Evolutionary conservation across 2,329 filamentous ascomycete genomes (phyloP).

Genomic region (Geosmithia flava): DNA sequence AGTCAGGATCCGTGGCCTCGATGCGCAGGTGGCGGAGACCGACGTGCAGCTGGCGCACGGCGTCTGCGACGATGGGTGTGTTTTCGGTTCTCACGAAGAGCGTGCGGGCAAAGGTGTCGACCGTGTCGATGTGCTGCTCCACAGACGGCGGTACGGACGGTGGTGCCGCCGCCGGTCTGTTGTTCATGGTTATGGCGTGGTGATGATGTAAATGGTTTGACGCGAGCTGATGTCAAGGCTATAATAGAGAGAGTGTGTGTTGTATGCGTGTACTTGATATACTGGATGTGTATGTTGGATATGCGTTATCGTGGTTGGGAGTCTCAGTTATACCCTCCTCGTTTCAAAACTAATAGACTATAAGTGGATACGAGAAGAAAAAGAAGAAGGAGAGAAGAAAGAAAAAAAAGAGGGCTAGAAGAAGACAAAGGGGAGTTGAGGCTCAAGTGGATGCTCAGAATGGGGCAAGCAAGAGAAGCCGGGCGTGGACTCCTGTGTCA

Average conservation of each 20-base stretch:
- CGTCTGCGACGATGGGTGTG: constrained; percentile 31
- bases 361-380: too few relatives aligned
- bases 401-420: background rate
- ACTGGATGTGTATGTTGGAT: too few relatives aligned
- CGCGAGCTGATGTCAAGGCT: too few relatives aligned
- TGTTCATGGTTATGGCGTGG: constrained; percentile 12
- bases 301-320: background rate
- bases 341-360: too few relatives aligned
- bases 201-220: constrained; percentile 2
- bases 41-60: constrained; percentile 40
- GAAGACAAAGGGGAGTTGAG: background rate
- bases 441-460: background rate
- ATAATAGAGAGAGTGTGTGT: too few relatives aligned
- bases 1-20: constrained; percentile 44
- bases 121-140: constrained; percentile 38
- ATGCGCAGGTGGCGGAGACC: constrained; percentile 44
- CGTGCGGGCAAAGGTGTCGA: constrained; percentile 41
- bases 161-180: constrained; percentile 7
- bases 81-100: constrained; percentile 40
- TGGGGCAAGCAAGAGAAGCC: background rate
- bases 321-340: background rate
- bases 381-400: too few relatives aligned
- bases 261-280: background rate
- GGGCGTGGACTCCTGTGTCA: background rate
- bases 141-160: constrained; percentile 14